Evolutionary conservation across 78 protist species (phyloP).

Genomic region (Capsaspora owczarzaki): DNA sequence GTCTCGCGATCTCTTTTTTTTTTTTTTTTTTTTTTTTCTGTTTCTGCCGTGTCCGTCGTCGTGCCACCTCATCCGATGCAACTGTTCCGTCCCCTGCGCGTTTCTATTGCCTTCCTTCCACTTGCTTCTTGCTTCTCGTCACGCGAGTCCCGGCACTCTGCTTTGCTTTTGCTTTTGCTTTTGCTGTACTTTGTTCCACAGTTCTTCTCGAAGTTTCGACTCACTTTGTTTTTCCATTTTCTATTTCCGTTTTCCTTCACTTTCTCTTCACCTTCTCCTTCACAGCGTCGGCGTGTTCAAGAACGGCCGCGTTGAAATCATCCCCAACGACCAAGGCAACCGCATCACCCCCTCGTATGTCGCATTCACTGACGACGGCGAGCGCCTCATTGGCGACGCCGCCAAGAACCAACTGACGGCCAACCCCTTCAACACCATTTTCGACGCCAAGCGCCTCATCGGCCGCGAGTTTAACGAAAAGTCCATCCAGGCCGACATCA

Average conservation of each 20-base stretch:
- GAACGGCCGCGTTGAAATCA: slow-evolving; percentile 77
- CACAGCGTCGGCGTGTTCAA: slow-evolving; percentile 43
- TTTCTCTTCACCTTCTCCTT: not conserved
- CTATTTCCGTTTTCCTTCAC: not conserved
- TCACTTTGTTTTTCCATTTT: not conserved
- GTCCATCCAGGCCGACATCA: slow-evolving; percentile 85
- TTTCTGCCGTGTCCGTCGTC: too few species aligned
- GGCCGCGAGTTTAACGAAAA: slow-evolving; percentile 88
- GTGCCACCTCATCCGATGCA: too few species aligned
- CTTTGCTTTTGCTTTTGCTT: not conserved
- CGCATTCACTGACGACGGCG: slow-evolving; percentile 88
- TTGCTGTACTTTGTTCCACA: not conserved
- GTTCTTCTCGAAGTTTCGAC: too few species aligned
- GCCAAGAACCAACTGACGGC: slow-evolving; percentile 82
- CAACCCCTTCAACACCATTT: slow-evolving; percentile 94
- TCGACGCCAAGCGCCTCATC: slow-evolving; percentile 94
- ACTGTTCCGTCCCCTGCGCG: too few species aligned
- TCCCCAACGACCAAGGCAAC: slow-evolving; percentile 90
- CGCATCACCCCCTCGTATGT: slow-evolving; percentile 91
- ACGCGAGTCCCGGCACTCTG: not conserved
- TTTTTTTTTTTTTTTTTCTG: too few species aligned
- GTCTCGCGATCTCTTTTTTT: too few species aligned
- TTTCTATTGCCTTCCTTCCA: not conserved
- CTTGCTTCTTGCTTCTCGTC: not conserved
- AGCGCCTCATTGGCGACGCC: slow-evolving; percentile 91